Base-by-base conservation (phyloP, 2,329 filamentous ascomycete species). In the Monilinia fructicola region DNA sequence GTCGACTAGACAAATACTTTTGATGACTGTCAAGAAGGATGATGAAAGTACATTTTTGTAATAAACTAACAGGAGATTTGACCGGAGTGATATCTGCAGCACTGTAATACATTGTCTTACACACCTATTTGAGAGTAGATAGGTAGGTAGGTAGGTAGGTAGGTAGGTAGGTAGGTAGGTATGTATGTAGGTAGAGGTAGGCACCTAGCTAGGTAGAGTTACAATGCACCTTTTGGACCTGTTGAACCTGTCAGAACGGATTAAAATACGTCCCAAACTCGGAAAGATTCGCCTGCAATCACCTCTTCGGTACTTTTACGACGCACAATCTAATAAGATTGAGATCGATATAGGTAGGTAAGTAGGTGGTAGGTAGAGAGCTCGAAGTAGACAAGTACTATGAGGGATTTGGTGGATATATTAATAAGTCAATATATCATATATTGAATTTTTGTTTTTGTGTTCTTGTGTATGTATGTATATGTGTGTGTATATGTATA, bases 291-390 rank as follows among this genome's bases (percentile, higher is more conserved):
- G 40, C 31, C 28, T 46, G 2, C 21, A 18, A 54, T 48, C 4
- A 50, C 56, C 56, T 23, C 56, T 48, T 60, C 28, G 21, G 42
- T 60, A 38, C 11, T 5, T 38, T 60, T 50, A 60, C 42, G 56
- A 60, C 28, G 56, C 42, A 50, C 11, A 3, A 26, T 23, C 10
- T 9, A 48, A 16, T 9, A 48, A 16, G 21, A 48, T 38, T 60
- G 10, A 16, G 10, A 38, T 60, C 1, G 35, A 42, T 56, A 56
- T 40, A 21, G 38, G 28, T 31, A 31, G 28, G 4, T 7, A 35
- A 7, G 31, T 1, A 35, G 31, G 28, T 31, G 28, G 5, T 35
- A 35, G 31, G 31, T 35, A 35, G 31, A 7, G 6, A 35, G 3
- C n/a, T n/a, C n/a, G n/a, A n/a, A n/a, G 31, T 35, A 35, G 31